Evolutionary conservation across 1,284 basidiomycete species (phyloP), one percentile per base, ranked within the genome.

Genomic region (Marasmius sp.): DNA sequence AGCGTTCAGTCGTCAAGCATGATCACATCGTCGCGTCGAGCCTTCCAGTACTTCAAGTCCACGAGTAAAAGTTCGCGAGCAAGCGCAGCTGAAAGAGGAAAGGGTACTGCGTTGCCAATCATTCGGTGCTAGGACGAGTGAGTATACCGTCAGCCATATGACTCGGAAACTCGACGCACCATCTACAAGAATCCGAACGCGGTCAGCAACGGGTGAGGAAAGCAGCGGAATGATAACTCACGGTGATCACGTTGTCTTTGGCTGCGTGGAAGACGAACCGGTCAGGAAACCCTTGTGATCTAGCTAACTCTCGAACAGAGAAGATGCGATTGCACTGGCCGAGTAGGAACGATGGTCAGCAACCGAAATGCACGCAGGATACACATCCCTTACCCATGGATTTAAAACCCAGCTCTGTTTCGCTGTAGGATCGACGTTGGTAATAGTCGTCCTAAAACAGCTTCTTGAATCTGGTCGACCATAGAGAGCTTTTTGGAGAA

Each of bases 201-300:
- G 22, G 49, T 48, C 34, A 39, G 33, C 33, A 18, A 36, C 34
- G 43, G 20, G 20, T 8, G 34, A 38, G 7, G 12, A 49, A 37
- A 41, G 11, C 9, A 41, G n/a, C n/a, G 33, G 45, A 1, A n/a
- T 16, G 43, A 37, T 16, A 1, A 76, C 87, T 65, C 63, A 91
- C 90, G 0, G 85, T 88, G 39, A 82, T 77, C 11, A 90, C 78
- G 53, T 80, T 81, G 39, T 82, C 69, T 5, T 79, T 73, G 1
- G 78, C 64, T 1, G 88, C 77, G 58, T 80, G 67, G 65, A 92
- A 92, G 0, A 81, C 72, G 64, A 90, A 91, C 66, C 79, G 73
- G 65, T 92, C 90, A 0, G 90, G 87, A 68, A 93, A 90, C 0
- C 90, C 91, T 75, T 92, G 90, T 0, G 88, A 86, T 51, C 90